These are phyloP conservation scores for Blastobotrys persicus DNA, from an alignment of 1,139 yeast species.

Conservation along the genomic window DNA sequence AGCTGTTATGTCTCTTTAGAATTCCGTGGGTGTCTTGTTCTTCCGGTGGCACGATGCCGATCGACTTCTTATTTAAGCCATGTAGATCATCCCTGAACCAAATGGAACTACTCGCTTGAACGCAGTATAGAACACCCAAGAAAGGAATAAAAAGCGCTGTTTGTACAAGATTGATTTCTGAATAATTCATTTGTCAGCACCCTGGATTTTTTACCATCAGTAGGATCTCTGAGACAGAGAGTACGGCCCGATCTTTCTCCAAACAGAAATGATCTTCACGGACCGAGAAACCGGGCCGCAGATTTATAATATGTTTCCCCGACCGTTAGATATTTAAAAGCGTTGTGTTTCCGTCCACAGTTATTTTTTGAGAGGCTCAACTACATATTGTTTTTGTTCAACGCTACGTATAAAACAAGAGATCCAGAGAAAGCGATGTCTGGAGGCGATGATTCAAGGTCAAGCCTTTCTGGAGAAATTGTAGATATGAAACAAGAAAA, in stretches of 20 bases:
- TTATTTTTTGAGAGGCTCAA: background rate
- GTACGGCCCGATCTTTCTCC: background rate
- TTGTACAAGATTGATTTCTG: too few species aligned
- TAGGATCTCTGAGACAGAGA: background rate
- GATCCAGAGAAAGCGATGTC: background rate
- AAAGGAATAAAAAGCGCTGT: background rate
- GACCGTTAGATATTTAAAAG: background rate
- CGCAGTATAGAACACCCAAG: background rate
- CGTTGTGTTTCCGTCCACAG: background rate
- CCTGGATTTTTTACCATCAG: too few species aligned
- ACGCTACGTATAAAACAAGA: background rate
- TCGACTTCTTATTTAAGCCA: background rate
- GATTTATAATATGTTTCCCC: background rate
- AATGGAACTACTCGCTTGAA: background rate
- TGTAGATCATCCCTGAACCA: background rate
- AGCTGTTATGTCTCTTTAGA: too few species aligned
- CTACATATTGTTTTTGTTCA: background rate
- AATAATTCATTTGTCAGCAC: too few species aligned
- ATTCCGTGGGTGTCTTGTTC: background rate
- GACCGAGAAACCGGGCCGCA: conserved; percentile 3
- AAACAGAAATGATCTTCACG: background rate
- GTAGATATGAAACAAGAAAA: background rate
- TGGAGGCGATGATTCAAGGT: background rate
- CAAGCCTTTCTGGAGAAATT: background rate
- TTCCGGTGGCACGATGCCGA: background rate